A percentile compares a stretch with the other conserved stretches of the same genome.
phyloP scores from a whole-genome alignment of 306 rosid genomes.

The Lathyrus oleraceus region DNA sequence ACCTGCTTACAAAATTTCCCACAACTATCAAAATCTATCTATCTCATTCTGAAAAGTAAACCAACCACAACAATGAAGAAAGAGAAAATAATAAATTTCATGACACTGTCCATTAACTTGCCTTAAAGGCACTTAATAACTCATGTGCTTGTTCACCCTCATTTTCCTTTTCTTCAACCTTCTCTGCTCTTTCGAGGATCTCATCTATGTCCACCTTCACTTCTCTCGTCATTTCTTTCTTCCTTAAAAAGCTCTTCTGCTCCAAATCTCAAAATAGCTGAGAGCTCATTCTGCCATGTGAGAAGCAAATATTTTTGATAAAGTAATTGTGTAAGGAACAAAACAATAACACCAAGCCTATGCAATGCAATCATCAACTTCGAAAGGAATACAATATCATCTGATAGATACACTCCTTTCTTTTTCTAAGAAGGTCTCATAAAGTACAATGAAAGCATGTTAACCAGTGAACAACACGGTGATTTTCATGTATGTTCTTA shows the following conservation, averaged over 20 bases:
- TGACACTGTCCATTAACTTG: constrained; percentile 37
- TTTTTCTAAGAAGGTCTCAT: background rate
- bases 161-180: constrained; percentile 89
- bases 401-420: background rate
- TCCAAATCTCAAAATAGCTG: constrained; percentile 94
- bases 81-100: background rate
- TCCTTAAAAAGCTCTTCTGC: constrained; percentile 99
- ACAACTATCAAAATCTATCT: background rate
- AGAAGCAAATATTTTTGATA: constrained; percentile 24
- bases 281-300: constrained; percentile 83
- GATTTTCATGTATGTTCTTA: constrained; percentile 43
- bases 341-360: background rate
- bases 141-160: constrained; percentile 73
- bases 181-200: constrained; percentile 99
- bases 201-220: constrained; percentile 98
- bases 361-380: constrained; percentile 15
- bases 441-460: constrained; percentile 7
- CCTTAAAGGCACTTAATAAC: constrained; percentile 96
- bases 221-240: constrained; percentile 93
- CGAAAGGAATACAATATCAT: constrained; percentile 1
- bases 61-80: background rate
- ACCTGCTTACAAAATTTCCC: background rate
- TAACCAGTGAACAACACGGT: background rate
- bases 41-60: background rate
- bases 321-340: background rate